Base-by-base conservation (phyloP, 441 rosid species). In the Brassica hybrid region DNA sequence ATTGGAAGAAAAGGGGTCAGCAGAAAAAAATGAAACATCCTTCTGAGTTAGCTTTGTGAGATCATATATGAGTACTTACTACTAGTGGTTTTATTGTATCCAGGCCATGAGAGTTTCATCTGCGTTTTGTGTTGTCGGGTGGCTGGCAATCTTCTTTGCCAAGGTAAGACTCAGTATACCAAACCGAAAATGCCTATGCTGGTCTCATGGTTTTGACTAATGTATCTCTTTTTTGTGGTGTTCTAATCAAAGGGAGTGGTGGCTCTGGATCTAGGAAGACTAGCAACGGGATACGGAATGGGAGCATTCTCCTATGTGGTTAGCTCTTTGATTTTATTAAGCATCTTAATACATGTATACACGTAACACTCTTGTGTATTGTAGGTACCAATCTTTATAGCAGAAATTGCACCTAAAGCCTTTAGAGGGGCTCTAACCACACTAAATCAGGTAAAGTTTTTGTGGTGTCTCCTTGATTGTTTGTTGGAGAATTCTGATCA, bases 261-360 rank as follows among this genome's bases (percentile, higher is more conserved):
- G 78, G 48, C 84, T 34, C 80, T 96, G 81, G 91, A 93, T 76
- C 65, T 92, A 10, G 98, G 99, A 74, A 85, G 99, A 81, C 80
- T 96, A 64, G 93, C 97, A 50, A 88, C 96, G 1, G 98, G 97
- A 68, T 96, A 92, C 75, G 98, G 97, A 74, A 96, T 93, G 97
- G 99, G 99, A 68, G 91, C 88, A 36, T 92, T 91, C 82, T 94
- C 98, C n/a, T 91, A 87, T 69, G 98, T 90, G 92, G 98, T 91
- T 80, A 67, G 79, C 65, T 45, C 69, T 32, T 48, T 3, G 11
- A 11, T 45, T 50, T 73, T 2, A 52, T 73, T 7, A 63, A 62
- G 65, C 32, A 32, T 70, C 30, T 65, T 3, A 30, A 27, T 56
- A 63, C 10, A 62, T 10, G 32, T 30, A 18, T 17, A 16, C 65